Conservation (phyloP, 805 yeast species). For the Ogataea corticis region DNA sequence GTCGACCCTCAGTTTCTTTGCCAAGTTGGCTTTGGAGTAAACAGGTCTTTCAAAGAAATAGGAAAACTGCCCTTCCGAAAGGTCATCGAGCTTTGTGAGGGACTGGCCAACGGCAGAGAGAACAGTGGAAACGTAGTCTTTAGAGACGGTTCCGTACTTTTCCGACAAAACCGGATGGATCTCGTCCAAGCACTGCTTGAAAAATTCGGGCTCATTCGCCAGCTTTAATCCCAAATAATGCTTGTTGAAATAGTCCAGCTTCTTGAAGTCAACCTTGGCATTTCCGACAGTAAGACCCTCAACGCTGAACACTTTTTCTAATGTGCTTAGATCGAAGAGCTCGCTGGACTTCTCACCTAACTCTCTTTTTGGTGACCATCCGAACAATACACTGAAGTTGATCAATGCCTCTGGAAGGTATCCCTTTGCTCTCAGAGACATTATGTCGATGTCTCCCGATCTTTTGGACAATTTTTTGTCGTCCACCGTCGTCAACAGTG, state of each 20-base stretch:
- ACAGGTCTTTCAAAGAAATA: constrained; percentile 48
- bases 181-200: constrained; percentile 39
- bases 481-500: constrained; percentile 69
- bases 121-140: constrained; percentile 39
- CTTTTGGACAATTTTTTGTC: constrained; percentile 86
- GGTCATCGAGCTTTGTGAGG: constrained; percentile 54
- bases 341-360: constrained; percentile 52
- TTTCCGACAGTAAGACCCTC: constrained; percentile 87
- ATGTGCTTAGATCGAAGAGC: constrained; percentile 49
- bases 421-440: constrained; percentile 57
- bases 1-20: constrained; percentile 20
- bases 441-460: constrained; percentile 75
- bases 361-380: constrained; percentile 85
- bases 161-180: constrained; percentile 23
- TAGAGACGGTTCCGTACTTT: constrained; percentile 18
- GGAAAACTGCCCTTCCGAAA: constrained; percentile 41
- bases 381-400: constrained; percentile 86
- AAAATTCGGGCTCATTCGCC: constrained; percentile 33
- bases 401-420: constrained; percentile 83
- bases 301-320: constrained; percentile 58
- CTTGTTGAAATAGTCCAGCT: constrained; percentile 77
- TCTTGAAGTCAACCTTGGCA: constrained; percentile 83
- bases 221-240: constrained; percentile 54
- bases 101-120: constrained; percentile 48
- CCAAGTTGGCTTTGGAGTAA: constrained; percentile 25